Evolutionary conservation across 129 eudicot species (phyloP).

Genomic region (Flaveria robusta): DNA sequence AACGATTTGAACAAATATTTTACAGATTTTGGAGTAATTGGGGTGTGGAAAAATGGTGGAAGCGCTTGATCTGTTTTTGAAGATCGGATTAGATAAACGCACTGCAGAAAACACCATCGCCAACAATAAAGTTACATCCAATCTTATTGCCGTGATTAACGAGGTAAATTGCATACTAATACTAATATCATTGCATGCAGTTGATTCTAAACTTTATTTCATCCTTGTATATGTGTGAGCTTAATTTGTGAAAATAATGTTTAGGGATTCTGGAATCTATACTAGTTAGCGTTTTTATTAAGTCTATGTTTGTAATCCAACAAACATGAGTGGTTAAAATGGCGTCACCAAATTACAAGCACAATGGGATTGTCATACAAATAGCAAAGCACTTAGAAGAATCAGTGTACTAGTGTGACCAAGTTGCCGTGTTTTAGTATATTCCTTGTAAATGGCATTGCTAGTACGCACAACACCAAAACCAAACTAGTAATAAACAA

Average conservation of each 20-base stretch:
- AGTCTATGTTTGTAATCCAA: not conserved
- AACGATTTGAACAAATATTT: not conserved
- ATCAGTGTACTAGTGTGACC: not conserved
- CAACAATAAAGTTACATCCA: slow-evolving; percentile 71
- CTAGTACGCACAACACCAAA: not conserved
- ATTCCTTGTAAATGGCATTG: not conserved
- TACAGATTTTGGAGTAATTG: slow-evolving; percentile 7
- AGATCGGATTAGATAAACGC: slow-evolving; percentile 58
- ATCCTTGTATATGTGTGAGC: not conserved
- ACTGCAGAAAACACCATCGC: slow-evolving; percentile 38
- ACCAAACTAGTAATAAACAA: too few relatives aligned
- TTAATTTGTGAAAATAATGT: not conserved
- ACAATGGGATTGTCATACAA: not conserved
- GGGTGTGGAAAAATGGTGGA: slow-evolving; percentile 28
- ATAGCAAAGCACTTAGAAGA: not conserved
- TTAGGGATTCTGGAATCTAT: not conserved
- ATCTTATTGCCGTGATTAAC: slow-evolving; percentile 68
- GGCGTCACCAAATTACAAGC: not conserved
- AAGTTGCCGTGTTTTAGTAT: not conserved
- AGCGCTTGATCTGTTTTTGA: slow-evolving; percentile 59
- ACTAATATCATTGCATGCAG: slow-evolving; percentile 6
- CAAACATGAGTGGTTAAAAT: not conserved
- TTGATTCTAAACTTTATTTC: slow-evolving; percentile 5
- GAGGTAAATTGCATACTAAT: slow-evolving; percentile 51
- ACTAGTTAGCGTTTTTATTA: not conserved